Evolutionary conservation across 2,329 filamentous ascomycete genomes (phyloP), one percentile per base, ranked within the genome.

Genomic region (Fusarium equiseti): DNA sequence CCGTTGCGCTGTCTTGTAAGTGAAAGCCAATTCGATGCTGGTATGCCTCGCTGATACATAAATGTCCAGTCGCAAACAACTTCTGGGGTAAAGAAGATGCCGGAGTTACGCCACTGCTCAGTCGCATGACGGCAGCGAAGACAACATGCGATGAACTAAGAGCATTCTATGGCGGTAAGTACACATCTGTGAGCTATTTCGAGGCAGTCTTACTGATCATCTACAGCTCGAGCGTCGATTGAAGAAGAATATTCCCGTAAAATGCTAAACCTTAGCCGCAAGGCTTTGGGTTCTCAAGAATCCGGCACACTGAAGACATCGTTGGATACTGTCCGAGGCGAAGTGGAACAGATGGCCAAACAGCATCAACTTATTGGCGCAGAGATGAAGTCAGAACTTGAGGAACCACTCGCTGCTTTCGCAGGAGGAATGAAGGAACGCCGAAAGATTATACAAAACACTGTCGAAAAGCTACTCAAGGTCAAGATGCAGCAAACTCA

Each of bases 51-150:
- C 76, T 78, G 56, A 77, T 66, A 32, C 22, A 50, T 50, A 32
- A 27, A 44, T 35, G 38, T 43, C 5, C 53, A 95, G 95, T 99
- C 84, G 95, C 96, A 77, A 99, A 99, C 84, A 99, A 99, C 81
- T 99, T 99, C 82, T 99, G 96, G 96, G 96, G 96, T 71, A 98
- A 97, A 86, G 95, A 98, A 80, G 96, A 99, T 86, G 96, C 95
- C 54, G 97, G 96, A 79, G 95, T 99, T 77, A 87, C 87, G 48
- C 97, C 96, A 63, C 89, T 99, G 77, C 87, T 99, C 31, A 93
- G 95, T 80, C 95, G 96, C 77, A 97, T 99, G 94, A 91, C 94
- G 78, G 91, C 91, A 81, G 94, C 96, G 51, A 99, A 99, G 85
- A 90, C 92, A 76, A 98, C 96, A 27, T 95, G 92, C 79, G 97